Evolutionary conservation across 2,329 filamentous ascomycete species (phyloP).

Genomic region (Fusarium buxicola): DNA sequence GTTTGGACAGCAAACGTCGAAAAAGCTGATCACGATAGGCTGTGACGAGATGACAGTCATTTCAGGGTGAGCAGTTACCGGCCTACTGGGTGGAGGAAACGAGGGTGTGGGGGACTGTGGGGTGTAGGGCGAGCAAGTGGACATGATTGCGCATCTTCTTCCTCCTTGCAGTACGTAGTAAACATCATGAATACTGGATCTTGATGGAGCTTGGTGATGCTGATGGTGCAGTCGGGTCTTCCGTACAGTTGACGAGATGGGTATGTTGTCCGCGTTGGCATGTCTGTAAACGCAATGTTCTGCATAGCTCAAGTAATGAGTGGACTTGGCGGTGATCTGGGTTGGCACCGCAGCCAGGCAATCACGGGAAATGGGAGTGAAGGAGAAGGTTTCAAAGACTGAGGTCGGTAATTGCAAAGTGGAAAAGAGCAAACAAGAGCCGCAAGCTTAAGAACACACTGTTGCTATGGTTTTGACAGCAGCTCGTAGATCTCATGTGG

Average conservation of each 20-base stretch:
- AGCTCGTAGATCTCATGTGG: background rate
- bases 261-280: slow-evolving; percentile 25
- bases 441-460: slow-evolving; percentile 1
- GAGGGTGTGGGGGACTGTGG: background rate
- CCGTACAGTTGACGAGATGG: slow-evolving; percentile 9
- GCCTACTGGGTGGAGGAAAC: background rate
- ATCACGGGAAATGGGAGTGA: background rate
- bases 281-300: background rate
- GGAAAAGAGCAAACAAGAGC: slow-evolving; percentile 19
- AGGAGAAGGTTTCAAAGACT: no score
- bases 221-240: slow-evolving; percentile 9
- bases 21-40: slow-evolving; percentile 3
- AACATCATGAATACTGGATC: slow-evolving; percentile 6
- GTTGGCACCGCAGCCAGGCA: background rate
- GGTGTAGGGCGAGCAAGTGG: slow-evolving; percentile 3
- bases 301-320: slow-evolving; percentile 1
- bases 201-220: background rate
- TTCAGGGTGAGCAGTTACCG: slow-evolving; percentile 6
- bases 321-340: slow-evolving; percentile 1
- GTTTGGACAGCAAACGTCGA: background rate
- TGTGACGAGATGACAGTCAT: slow-evolving; percentile 9
- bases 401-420: background rate
- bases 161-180: no score
- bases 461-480: background rate
- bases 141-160: slow-evolving; percentile 3